Evolutionary conservation across 2,329 filamentous ascomycete genomes (phyloP), one percentile per base, ranked within the genome.

Genomic region (Cercospora berteroae): DNA sequence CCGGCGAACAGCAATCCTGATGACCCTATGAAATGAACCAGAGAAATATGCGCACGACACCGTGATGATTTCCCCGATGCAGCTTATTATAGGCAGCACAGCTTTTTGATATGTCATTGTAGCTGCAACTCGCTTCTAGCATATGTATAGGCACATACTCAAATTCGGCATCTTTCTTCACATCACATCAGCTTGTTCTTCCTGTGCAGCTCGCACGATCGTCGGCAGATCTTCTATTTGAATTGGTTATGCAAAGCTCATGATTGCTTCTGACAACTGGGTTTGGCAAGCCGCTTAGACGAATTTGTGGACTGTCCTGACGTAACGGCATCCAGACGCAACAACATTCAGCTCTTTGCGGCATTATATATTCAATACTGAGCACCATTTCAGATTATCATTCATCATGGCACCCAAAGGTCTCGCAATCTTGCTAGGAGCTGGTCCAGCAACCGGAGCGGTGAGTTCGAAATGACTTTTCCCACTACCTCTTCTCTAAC

Each of bases 351-450:
- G 42, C 42, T 48, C 42, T 48, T 5, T 12, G 18, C 23, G 42
- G 42, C 42, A 23, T 23, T 23, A 6, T 48, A 48, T 48, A 12
- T 48, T 48, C 42, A 48, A 48, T 23, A 48, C 36, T 39, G 36
- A n/a, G 8, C 36, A 48, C 9, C 36, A 39, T n/a, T 39, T 39
- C 36, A 31, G 23, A 29, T n/a, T 29, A n/a, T 16, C 2, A 16
- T 10, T 8, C 60, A 66, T 58, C 57, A 84, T 85, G 82, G 72
- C 83, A 57, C 83, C 83, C 6, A 77, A 73, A 65, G 83, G 83
- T 64, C 78, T 85, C 18, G 83, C 83, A 57, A 84, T 86, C 62
- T 76, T 85, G 50, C 81, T 85, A 39, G 84, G 84, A 36, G 83
- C 83, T 36, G 83, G 84, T 57, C 83, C 83, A 50, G 79, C 77